Evolutionary conservation across 2,329 filamentous ascomycete genomes (phyloP).

Genomic region (Eutypella sp.): DNA sequence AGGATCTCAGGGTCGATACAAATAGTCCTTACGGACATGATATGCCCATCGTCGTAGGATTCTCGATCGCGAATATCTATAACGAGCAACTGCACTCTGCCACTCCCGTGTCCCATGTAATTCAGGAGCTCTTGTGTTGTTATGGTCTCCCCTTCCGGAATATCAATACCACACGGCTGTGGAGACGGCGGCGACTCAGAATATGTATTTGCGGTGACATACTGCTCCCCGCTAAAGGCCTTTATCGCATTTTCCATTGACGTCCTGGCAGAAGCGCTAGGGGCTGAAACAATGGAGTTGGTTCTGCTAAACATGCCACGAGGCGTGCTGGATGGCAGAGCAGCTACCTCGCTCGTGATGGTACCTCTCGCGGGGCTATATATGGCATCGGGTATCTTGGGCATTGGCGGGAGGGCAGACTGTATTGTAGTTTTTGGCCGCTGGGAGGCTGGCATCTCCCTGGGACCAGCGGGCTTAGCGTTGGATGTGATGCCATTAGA

Average conservation of each 20-base stretch:
- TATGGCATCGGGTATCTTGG: slow-evolving; percentile 68
- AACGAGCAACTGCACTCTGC: slow-evolving; percentile 63
- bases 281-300: slow-evolving; percentile 43
- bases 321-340: slow-evolving; percentile 60
- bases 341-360: slow-evolving; percentile 58
- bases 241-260: slow-evolving; percentile 24
- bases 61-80: slow-evolving; percentile 81
- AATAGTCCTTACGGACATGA: slow-evolving; percentile 76
- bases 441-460: slow-evolving; percentile 45
- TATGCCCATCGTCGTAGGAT: slow-evolving; percentile 83
- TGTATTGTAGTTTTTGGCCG: slow-evolving; percentile 44
- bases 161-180: slow-evolving; percentile 40
- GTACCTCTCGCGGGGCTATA: slow-evolving; percentile 75
- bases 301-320: slow-evolving; percentile 59
- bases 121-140: slow-evolving; percentile 65
- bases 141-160: slow-evolving; percentile 55
- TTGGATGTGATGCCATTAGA: slow-evolving; percentile 44
- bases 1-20: slow-evolving; percentile 81
- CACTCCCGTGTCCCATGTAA: slow-evolving; percentile 53
- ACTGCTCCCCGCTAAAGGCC: slow-evolving; percentile 29
- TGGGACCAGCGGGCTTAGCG: slow-evolving; percentile 41
- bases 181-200: slow-evolving; percentile 28
- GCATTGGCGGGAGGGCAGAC: slow-evolving; percentile 52
- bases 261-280: slow-evolving; percentile 21
- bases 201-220: slow-evolving; percentile 25